phyloP scores from a whole-genome alignment of 2,329 filamentous ascomycete genomes.

The Phialophora verrucosa region DNA sequence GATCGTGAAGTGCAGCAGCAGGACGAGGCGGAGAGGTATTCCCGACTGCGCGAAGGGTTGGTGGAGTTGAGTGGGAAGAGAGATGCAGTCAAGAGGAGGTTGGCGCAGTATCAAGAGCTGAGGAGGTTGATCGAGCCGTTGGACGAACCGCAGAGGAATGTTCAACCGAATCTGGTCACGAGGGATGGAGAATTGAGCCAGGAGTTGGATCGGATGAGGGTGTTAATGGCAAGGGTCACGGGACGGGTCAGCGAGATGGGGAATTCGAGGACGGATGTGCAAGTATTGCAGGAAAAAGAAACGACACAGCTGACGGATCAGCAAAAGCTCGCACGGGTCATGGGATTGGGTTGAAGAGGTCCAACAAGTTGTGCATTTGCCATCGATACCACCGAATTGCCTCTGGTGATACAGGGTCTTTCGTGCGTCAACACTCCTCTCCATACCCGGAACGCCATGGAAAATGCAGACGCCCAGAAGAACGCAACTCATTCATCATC shows the following conservation, averaged over 20 bases:
- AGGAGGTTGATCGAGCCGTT: constrained; percentile 57
- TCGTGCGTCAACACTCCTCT: not conserved
- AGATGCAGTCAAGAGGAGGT: constrained; percentile 52
- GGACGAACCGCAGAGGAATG: constrained; percentile 54
- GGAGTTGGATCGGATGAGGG: constrained; percentile 58
- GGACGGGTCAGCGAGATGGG: constrained; percentile 45
- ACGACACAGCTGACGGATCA: constrained; percentile 23
- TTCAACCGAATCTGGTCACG: constrained; percentile 62
- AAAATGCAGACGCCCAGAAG: constrained; percentile 1
- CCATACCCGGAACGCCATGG: constrained; percentile 15
- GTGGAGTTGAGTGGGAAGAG: constrained; percentile 53
- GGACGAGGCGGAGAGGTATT: constrained; percentile 44
- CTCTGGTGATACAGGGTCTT: constrained; percentile 15
- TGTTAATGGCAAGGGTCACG: constrained; percentile 52
- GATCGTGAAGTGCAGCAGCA: constrained; percentile 6
- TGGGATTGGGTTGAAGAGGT: constrained; percentile 47
- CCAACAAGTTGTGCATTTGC: constrained; percentile 3
- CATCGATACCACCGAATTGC: not conserved
- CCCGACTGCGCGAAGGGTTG: constrained; percentile 51
- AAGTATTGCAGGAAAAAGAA: constrained; percentile 26
- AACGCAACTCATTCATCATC: constrained; percentile 37
- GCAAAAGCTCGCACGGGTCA: constrained; percentile 46
- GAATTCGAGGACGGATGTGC: constrained; percentile 5
- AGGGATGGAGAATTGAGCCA: constrained; percentile 57
- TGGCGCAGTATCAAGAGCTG: constrained; percentile 56